Conservation (phyloP, 2,329 filamentous ascomycete genomes). For the Exserohilum turcica region DNA sequence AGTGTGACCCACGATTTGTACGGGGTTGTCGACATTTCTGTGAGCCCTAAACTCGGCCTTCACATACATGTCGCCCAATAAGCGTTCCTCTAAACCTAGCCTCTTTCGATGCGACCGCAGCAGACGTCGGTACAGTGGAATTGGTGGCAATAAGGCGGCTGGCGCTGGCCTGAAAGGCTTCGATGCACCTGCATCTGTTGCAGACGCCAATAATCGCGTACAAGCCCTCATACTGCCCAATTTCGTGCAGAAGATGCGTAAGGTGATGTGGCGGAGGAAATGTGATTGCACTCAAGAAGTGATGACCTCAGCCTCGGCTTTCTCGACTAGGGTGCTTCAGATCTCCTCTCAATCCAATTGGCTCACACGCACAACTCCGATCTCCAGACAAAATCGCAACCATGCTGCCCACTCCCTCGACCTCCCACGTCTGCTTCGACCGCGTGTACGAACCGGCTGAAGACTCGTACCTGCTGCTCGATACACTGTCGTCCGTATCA, state of each 20-base stretch:
- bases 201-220: constrained; percentile 39
- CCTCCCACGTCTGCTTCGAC: constrained; percentile 86
- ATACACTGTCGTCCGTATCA: constrained; percentile 76
- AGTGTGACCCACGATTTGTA: constrained; percentile 75
- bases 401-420: constrained; percentile 94
- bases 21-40: constrained; percentile 81
- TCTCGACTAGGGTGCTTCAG: constrained; percentile 20
- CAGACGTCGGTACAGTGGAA: constrained; percentile 86
- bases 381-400: constrained; percentile 18
- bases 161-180: constrained; percentile 49
- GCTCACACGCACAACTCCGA: constrained; percentile 20
- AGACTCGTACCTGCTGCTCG: constrained; percentile 91
- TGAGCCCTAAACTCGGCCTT: constrained; percentile 92
- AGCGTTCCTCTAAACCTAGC: constrained; percentile 72
- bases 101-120: constrained; percentile 84
- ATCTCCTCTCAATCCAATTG: constrained; percentile 26
- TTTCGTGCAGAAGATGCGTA: background rate
- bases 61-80: constrained; percentile 90
- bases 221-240: constrained; percentile 37
- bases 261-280: constrained; percentile 4
- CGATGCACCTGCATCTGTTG: constrained; percentile 43
- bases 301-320: constrained; percentile 37
- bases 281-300: constrained; percentile 19
- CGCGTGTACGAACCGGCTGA: constrained; percentile 94
- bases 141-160: constrained; percentile 79